Conservation (phyloP, 306 rosid species). For the Clitoria ternatea region DNA sequence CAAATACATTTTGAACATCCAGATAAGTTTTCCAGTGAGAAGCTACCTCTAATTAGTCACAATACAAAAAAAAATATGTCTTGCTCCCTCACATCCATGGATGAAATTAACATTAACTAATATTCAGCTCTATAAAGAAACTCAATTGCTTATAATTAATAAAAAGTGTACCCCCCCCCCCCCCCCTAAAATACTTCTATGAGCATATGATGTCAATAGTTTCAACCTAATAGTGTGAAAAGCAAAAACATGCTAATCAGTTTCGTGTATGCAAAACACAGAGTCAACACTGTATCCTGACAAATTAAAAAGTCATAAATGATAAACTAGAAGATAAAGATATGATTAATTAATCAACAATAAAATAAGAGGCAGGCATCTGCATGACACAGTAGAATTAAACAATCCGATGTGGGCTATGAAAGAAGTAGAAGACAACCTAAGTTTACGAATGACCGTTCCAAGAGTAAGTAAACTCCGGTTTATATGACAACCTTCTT, state of each 20-base stretch:
- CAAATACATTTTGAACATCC: background rate
- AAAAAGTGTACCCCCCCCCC: background rate
- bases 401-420: slow-evolving; percentile 2
- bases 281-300: background rate
- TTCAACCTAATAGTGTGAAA: background rate
- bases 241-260: background rate
- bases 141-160: background rate
- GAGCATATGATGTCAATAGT: background rate
- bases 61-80: background rate
- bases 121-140: background rate
- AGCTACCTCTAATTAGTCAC: background rate
- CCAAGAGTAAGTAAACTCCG: slow-evolving; percentile 84
- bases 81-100: background rate
- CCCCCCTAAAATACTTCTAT: no score
- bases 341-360: background rate
- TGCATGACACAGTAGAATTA: background rate
- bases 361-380: background rate
- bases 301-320: background rate
- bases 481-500: slow-evolving; percentile 93
- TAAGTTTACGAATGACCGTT: slow-evolving; percentile 87
- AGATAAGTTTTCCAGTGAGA: background rate
- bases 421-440: slow-evolving; percentile 43
- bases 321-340: background rate
- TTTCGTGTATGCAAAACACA: background rate
- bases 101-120: background rate